Evolutionary conservation across 345 rosid genomes (phyloP).

Genomic region (Erysimum cheiranthoides): DNA sequence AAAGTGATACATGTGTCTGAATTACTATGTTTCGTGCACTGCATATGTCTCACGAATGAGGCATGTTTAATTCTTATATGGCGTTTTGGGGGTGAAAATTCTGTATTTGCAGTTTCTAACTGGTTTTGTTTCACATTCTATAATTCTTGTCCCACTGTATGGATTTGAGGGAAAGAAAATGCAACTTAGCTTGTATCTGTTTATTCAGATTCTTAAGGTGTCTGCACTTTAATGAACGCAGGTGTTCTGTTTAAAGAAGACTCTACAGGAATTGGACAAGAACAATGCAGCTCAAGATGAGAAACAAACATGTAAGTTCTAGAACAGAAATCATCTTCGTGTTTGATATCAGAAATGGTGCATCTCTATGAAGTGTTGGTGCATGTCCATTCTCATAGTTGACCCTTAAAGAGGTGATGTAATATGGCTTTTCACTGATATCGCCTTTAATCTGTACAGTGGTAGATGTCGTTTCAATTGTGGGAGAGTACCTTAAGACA

Average conservation of each 20-base stretch:
- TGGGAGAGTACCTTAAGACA: conserved; percentile 80
- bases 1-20: conserved; percentile 14
- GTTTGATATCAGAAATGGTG: conserved; percentile 2
- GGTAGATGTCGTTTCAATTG: conserved; percentile 67
- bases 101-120: neutral
- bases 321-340: conserved; percentile 8
- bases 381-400: neutral
- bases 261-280: conserved; percentile 63
- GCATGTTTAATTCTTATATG: neutral
- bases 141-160: conserved; percentile 1
- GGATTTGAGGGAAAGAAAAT: conserved; percentile 9
- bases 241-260: conserved; percentile 63
- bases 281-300: conserved; percentile 84
- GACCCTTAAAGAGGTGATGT: conserved; percentile 28
- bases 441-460: conserved; percentile 51
- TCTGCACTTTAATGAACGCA: conserved; percentile 44
- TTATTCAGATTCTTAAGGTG: conserved; percentile 1
- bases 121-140: conserved; percentile 17
- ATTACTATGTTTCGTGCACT: neutral
- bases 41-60: neutral
- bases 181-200: neutral
- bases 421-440: conserved; percentile 32
- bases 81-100: neutral
- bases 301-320: conserved; percentile 65
- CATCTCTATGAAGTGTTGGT: conserved; percentile 4